phyloP scores from a whole-genome alignment of 2,329 filamentous ascomycete genomes.

The Penicillium sp. region DNA sequence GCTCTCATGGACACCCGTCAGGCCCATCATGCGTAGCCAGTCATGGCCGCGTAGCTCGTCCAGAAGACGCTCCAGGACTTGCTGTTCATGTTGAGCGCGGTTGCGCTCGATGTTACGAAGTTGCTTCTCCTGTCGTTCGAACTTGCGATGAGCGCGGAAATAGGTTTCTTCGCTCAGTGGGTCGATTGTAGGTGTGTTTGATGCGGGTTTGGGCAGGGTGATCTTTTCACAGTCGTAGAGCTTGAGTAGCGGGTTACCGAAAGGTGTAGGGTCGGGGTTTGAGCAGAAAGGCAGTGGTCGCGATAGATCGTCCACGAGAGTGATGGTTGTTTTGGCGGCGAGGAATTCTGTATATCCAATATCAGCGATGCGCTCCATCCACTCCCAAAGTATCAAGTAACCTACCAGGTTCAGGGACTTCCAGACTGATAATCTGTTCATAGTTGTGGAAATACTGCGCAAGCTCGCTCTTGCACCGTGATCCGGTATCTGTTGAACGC shows the following conservation, averaged over 20 bases:
- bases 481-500: conserved; percentile 78
- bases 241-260: conserved; percentile 40
- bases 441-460: conserved; percentile 90
- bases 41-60: conserved; percentile 86
- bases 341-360: conserved; percentile 60
- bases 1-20: conserved; percentile 78
- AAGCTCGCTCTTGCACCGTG: conserved; percentile 85
- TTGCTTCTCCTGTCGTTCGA: conserved; percentile 66
- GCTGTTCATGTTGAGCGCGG: conserved; percentile 63
- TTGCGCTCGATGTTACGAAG: conserved; percentile 67
- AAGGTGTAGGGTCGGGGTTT: conserved; percentile 26
- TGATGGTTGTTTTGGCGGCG: conserved; percentile 69
- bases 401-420: conserved; percentile 72
- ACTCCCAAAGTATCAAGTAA: neutral
- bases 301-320: conserved; percentile 62
- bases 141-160: conserved; percentile 59
- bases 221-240: conserved; percentile 41
- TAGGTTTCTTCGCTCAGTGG: conserved; percentile 58
- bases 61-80: conserved; percentile 62
- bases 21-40: conserved; percentile 89
- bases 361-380: neutral
- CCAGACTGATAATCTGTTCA: conserved; percentile 87
- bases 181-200: conserved; percentile 40
- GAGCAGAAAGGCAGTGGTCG: conserved; percentile 31
- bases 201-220: conserved; percentile 16